Base-by-base conservation (phyloP, 2,329 filamentous ascomycete genomes). In the Epichloe coenophiala region DNA sequence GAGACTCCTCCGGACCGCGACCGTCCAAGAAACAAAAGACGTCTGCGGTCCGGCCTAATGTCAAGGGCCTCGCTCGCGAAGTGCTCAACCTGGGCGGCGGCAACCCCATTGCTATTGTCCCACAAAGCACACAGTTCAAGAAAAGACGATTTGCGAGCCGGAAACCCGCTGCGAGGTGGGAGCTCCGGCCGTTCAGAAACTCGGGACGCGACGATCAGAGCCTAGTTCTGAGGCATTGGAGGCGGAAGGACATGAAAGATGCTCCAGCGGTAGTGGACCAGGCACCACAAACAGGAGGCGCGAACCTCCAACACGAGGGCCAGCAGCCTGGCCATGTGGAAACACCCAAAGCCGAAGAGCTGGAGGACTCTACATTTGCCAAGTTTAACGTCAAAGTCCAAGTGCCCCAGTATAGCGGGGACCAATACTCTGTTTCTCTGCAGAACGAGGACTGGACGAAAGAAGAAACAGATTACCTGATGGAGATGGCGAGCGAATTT, bases 391-490 rank as follows among this genome's bases (percentile, higher is more conserved):
- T 95, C 50, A 77, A 84, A 56, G 79, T 91, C 13, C 77, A 84
- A 4, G 75, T 89, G 37, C 88, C 90, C 1, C 76, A 82, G 53
- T 97, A 97, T 67, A 88, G 80, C 54, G 85, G 94, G 55, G 87
- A 90, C 55, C 84, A 95, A 64, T 98, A 98, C 68, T 78, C 83
- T 53, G 75, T 80, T 51, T 80, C 85, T 54, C 68, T 98, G 47
- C 77, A 81, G 58, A 84, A 75, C 61, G 72, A 80, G 13, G 83
- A 91, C 58, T 98, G 93, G 93, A 84, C 86, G 13, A 88, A 85
- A 61, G 84, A 93, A 59, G 93, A 98, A 68, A 98, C 93, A 8
- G 89, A 96, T 63, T 96, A 96, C 62, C 69, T 98, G 55, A 77
- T 97, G 63, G 72, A 79, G 3, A 65, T 91, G 37, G 86, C 81